Evolutionary conservation across 306 rosid species (phyloP).

Genomic region (Fragaria iinumae): DNA sequence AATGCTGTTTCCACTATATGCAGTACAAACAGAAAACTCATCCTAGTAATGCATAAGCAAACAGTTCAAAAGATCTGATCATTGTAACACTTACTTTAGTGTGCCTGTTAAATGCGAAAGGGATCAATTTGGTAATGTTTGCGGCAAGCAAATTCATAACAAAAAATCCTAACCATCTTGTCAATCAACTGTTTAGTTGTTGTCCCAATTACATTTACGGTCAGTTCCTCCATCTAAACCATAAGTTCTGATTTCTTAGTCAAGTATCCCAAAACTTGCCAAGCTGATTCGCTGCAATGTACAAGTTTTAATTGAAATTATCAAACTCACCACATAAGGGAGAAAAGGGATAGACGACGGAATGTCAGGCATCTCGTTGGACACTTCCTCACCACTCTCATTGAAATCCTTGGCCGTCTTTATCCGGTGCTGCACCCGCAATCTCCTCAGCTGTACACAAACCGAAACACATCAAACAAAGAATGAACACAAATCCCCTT

Average conservation of each 20-base stretch:
- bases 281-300: not conserved
- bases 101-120: not conserved
- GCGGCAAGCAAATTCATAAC: not conserved
- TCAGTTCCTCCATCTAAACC: not conserved
- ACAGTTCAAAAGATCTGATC: not conserved
- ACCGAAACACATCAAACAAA: not conserved
- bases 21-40: not conserved
- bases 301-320: not conserved
- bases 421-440: constrained; percentile 78
- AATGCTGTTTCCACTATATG: not conserved
- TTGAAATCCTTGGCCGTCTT: constrained; percentile 36
- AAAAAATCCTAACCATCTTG: not conserved
- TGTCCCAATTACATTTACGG: not conserved
- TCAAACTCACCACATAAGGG: constrained; percentile 62
- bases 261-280: not conserved
- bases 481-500: not conserved
- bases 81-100: not conserved
- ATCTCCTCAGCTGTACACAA: constrained; percentile 71
- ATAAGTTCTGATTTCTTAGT: not conserved
- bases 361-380: constrained; percentile 85
- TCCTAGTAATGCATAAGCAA: not conserved
- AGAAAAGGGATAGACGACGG: constrained; percentile 95
- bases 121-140: not conserved
- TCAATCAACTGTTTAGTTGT: not conserved
- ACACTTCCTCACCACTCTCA: constrained; percentile 54